Conservation (phyloP, 306 rosid genomes). For the Pterocarpus macrocarpus region DNA sequence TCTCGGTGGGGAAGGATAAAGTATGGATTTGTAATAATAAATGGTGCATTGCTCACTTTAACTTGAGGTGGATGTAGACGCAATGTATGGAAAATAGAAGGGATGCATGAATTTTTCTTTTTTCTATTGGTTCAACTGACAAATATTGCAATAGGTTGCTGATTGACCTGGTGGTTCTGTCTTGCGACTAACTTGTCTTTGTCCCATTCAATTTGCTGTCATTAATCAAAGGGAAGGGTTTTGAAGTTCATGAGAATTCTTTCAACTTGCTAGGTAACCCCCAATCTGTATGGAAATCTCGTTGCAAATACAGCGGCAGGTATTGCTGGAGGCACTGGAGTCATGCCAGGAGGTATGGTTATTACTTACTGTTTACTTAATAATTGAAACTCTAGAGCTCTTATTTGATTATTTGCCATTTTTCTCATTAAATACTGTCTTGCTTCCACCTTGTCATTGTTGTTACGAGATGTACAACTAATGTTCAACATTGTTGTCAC, state of each 20-base stretch:
- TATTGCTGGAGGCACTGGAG: constrained; percentile 98
- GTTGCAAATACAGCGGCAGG: constrained; percentile 98
- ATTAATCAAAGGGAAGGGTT: not conserved
- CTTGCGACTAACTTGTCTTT: not conserved
- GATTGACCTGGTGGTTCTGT: not conserved
- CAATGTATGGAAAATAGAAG: not conserved
- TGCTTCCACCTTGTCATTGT: constrained; percentile 8
- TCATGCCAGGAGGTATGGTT: constrained; percentile 94
- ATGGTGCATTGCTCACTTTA: not conserved
- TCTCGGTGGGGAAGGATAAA: constrained; percentile 1
- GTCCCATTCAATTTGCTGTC: not conserved
- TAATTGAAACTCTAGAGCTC: constrained; percentile 28
- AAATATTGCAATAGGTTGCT: constrained; percentile 4
- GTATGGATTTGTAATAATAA: not conserved
- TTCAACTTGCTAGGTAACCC: constrained; percentile 81
- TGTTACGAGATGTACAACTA: constrained; percentile 6
- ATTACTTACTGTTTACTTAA: not conserved
- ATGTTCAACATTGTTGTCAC: constrained; percentile 1
- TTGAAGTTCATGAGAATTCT: constrained; percentile 31
- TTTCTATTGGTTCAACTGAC: constrained; percentile 11
- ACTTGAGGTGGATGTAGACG: not conserved
- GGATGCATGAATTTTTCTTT: not conserved
- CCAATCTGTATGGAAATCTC: constrained; percentile 96
- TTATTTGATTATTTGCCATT: constrained; percentile 25
- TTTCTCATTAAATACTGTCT: not conserved